These are phyloP conservation scores for Colletotrichum endophyticum DNA, from an alignment of 2,329 filamentous ascomycete genomes.

Conservation along the genomic window DNA sequence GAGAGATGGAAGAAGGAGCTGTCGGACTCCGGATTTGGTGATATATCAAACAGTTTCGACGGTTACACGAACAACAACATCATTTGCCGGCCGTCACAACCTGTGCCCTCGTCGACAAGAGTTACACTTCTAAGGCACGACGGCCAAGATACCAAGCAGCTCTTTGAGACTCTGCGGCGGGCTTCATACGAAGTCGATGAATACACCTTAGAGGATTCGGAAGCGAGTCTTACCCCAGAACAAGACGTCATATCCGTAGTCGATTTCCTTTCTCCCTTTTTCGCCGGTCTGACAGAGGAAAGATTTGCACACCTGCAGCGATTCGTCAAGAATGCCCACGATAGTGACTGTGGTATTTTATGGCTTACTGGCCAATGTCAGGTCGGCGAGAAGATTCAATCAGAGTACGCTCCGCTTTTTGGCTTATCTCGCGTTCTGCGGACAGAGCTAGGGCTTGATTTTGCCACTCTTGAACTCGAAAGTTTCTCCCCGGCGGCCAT, in stretches of 20 bases:
- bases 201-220: neutral
- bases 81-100: neutral
- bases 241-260: constrained; percentile 24
- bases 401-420: constrained; percentile 21
- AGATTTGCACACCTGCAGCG: constrained; percentile 17
- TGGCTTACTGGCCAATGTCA: constrained; percentile 11
- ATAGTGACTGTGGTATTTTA: neutral
- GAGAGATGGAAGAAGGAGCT: constrained; percentile 31
- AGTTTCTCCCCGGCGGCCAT: neutral
- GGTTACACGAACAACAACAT: constrained; percentile 7
- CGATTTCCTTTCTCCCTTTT: neutral
- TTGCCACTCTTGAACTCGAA: neutral
- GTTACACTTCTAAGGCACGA: neutral
- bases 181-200: neutral
- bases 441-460: constrained; percentile 16
- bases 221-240: constrained; percentile 1
- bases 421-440: constrained; percentile 25
- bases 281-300: neutral
- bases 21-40: constrained; percentile 27
- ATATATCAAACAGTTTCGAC: neutral
- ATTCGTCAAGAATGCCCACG: neutral
- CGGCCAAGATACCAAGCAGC: neutral
- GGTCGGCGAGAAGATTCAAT: neutral
- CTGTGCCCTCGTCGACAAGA: neutral
- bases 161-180: neutral